phyloP scores from a whole-genome alignment of 495 filamentous ascomycete genomes.

The Aspergillus mulundensis region DNA sequence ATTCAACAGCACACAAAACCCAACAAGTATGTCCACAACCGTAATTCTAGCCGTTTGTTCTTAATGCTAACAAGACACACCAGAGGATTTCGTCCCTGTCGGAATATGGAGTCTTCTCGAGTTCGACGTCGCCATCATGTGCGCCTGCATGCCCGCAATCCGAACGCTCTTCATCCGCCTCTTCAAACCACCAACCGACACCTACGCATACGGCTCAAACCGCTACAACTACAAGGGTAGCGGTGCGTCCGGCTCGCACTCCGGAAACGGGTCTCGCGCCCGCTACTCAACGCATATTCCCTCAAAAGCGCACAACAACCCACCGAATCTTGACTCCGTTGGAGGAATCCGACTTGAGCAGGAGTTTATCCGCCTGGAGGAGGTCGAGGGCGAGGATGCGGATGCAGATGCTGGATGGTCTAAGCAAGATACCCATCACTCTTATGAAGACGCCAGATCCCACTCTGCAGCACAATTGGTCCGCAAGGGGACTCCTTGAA shows the following conservation, averaged over 20 bases:
- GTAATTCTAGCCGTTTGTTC: not conserved
- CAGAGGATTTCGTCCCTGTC: constrained; percentile 19
- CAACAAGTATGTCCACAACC: constrained; percentile 15
- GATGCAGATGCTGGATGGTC: not conserved
- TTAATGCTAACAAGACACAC: not conserved
- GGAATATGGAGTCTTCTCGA: constrained; percentile 21
- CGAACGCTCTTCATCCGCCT: constrained; percentile 10
- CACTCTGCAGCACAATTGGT: not conserved
- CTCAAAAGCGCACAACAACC: not conserved
- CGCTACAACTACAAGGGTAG: not conserved
- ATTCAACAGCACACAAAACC: constrained; percentile 18
- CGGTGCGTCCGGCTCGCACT: not conserved
- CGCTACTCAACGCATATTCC: not conserved
- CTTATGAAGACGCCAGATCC: not conserved
- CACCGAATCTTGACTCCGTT: not conserved
- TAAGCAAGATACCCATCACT: not conserved
- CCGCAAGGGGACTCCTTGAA: not conserved
- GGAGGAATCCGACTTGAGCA: not conserved
- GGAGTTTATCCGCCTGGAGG: constrained; percentile 1
- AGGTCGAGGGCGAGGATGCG: not conserved
- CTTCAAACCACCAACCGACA: not conserved
- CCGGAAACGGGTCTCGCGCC: not conserved
- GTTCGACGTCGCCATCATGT: constrained; percentile 2
- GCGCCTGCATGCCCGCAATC: constrained; percentile 18
- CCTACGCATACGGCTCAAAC: not conserved